A percentile compares a stretch with the other conserved stretches of the same genome.
Conservation (phyloP, 805 yeast genomes). For the Saccharomyces cerevisiae region DNA sequence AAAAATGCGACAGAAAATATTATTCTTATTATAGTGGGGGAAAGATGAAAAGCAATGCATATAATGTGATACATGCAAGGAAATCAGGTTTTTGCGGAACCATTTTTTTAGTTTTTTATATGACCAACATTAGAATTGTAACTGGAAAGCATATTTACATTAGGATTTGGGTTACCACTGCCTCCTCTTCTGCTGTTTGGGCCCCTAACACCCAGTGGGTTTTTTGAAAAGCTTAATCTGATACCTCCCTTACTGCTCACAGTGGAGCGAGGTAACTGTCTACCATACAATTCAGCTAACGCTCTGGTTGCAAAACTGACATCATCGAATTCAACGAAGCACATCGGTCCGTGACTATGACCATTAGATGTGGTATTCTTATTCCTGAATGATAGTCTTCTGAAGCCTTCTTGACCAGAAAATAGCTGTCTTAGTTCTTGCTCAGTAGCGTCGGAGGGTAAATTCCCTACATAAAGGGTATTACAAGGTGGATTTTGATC, state of each 20-base stretch:
- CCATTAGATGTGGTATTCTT: conserved; percentile 38
- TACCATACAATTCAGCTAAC: conserved; percentile 85
- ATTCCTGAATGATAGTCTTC: conserved; percentile 84
- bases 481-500: conserved; percentile 99
- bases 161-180: not conserved
- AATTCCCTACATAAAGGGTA: conserved; percentile 90
- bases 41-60: not conserved
- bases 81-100: not conserved
- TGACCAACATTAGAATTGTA: not conserved
- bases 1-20: not conserved
- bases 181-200: conserved; percentile 38
- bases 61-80: not conserved
- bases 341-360: conserved; percentile 91
- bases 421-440: conserved; percentile 82
- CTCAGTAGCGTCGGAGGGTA: conserved; percentile 95
- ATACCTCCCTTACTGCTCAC: conserved; percentile 76
- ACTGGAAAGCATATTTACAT: not conserved
- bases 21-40: not conserved
- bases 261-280: conserved; percentile 73
- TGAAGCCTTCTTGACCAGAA: conserved; percentile 84
- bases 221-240: conserved; percentile 85
- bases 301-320: conserved; percentile 91
- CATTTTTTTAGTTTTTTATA: not conserved
- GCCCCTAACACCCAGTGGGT: conserved; percentile 94
- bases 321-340: conserved; percentile 97